Percentiles rank a stretch among this genome's conserved stretches.
Conservation (phyloP, 768 basidiomycete genomes). For the Agaricus blazei region DNA sequence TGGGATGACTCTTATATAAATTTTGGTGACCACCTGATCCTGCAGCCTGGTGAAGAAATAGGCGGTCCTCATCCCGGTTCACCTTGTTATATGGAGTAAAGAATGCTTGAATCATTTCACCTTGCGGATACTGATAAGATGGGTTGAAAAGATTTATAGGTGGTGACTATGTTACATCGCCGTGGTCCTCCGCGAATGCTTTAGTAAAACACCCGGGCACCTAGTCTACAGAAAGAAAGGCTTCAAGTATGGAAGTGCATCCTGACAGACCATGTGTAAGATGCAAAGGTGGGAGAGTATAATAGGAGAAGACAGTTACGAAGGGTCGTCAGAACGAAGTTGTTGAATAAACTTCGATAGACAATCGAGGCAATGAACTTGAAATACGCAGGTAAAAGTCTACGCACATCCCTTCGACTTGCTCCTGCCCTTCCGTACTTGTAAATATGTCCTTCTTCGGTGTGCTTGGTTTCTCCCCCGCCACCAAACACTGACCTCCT, state of each 20-base stretch:
- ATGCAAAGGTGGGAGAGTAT: neutral
- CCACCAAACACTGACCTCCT: slow-evolving; percentile 63
- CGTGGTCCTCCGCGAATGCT: neutral
- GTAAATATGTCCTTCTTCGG: slow-evolving; percentile 12
- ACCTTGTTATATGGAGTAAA: too few relatives aligned
- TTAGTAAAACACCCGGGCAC: neutral
- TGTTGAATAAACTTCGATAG: slow-evolving; percentile 92
- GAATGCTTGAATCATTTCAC: too few relatives aligned
- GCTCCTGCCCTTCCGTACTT: slow-evolving; percentile 51
- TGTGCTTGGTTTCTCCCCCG: neutral
- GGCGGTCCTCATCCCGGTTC: too few relatives aligned
- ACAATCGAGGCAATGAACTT: slow-evolving; percentile 99
- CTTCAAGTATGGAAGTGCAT: too few relatives aligned
- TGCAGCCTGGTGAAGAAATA: too few relatives aligned
- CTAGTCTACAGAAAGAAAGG: neutral
- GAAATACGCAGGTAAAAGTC: slow-evolving; percentile 96
- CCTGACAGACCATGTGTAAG: neutral
- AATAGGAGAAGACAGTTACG: neutral
- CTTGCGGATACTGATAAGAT: too few relatives aligned
- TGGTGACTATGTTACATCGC: neutral
- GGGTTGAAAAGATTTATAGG: too few relatives aligned
- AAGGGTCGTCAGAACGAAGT: slow-evolving; percentile 47
- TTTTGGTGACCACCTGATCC: too few relatives aligned
- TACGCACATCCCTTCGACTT: slow-evolving; percentile 87
- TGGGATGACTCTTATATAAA: too few relatives aligned